Evolutionary conservation across 2,329 filamentous ascomycete genomes (phyloP), one percentile per base, ranked within the genome.

Genomic region (Cytospora paraplurivora): DNA sequence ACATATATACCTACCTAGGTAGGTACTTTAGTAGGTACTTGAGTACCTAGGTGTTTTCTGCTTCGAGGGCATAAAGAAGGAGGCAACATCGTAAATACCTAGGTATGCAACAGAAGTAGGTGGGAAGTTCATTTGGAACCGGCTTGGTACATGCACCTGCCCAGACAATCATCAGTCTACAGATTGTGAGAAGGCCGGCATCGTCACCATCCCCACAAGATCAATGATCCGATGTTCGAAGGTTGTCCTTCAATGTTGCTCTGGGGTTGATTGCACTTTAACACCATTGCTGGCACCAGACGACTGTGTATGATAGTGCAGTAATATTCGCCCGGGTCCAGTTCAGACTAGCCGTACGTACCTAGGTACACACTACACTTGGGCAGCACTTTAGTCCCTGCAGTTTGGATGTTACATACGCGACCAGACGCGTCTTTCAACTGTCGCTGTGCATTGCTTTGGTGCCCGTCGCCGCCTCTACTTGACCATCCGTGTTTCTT

Each of bases 341-440:
- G 7, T 47, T 47, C n/a, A n/a, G n/a, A 47, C n/a, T 21, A 12
- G 10, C 41, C 41, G 41, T 44, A n/a, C 41, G 27, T 41, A 41
- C 38, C 38, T 3, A 41, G 12, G 35, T 37, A 37, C 35, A 37
- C 12, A 10, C 8, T 37, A 27, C 27, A n/a, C n/a, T n/a, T n/a
- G n/a, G n/a, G n/a, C n/a, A 27, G 27, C 27, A 27, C 27, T 27
- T 27, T 3, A 27, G 27, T 44, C 41, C 41, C 41, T 44, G 41
- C 17, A 8, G 27, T 44, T 44, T n/a, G 17, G 3, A 47, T 12
- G 19, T 47, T 47, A n/a, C n/a, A 47, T 12, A 62, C 54, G 60
- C 60, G 60, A 54, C 32, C 15, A 50, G 55, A 62, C 60, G 60
- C 60, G 54, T 62, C 37, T 37, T 21, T 8, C 34, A 51, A 35